These are phyloP conservation scores for Trichoderma brevicompactum DNA, from an alignment of 2,329 filamentous ascomycete genomes.

Conservation along the genomic window DNA sequence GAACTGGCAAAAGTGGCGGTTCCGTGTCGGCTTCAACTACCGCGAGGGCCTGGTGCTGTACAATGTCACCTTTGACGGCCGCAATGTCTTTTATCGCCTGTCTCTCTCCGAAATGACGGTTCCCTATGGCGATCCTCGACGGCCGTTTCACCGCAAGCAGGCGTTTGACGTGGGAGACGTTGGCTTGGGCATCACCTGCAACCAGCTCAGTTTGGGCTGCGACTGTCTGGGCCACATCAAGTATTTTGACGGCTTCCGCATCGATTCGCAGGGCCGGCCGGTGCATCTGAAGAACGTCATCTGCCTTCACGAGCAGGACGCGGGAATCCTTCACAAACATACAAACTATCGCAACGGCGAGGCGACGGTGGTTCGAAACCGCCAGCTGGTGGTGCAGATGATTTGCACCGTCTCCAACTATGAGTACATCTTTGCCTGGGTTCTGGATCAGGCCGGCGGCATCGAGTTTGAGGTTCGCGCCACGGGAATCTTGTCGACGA, in stretches of 20 bases:
- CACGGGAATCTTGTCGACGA: constrained; percentile 67
- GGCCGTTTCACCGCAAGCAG: constrained; percentile 69
- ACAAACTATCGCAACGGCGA: constrained; percentile 67
- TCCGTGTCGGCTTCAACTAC: constrained; percentile 70
- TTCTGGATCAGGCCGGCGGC: constrained; percentile 64
- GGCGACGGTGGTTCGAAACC: constrained; percentile 62
- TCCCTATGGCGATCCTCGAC: constrained; percentile 68
- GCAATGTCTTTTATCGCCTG: constrained; percentile 69
- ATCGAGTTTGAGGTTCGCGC: constrained; percentile 66
- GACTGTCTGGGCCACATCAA: constrained; percentile 72
- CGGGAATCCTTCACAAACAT: constrained; percentile 75
- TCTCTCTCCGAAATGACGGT: constrained; percentile 72
- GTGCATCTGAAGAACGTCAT: constrained; percentile 61
- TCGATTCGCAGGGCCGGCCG: constrained; percentile 57
- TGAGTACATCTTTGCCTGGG: constrained; percentile 62
- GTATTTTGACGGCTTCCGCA: constrained; percentile 62
- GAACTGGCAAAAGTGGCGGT: constrained; percentile 70
- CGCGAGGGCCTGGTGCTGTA: constrained; percentile 73
- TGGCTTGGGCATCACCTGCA: constrained; percentile 67
- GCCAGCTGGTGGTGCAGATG: constrained; percentile 69
- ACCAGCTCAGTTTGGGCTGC: constrained; percentile 70
- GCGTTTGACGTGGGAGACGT: constrained; percentile 75
- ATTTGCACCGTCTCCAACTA: constrained; percentile 74
- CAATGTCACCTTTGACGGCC: constrained; percentile 68
- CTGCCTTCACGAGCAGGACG: constrained; percentile 73